Evolutionary conservation across 805 yeast species (phyloP), one percentile per base, ranked within the genome.

Genomic region (Nakazawaea sp.): DNA sequence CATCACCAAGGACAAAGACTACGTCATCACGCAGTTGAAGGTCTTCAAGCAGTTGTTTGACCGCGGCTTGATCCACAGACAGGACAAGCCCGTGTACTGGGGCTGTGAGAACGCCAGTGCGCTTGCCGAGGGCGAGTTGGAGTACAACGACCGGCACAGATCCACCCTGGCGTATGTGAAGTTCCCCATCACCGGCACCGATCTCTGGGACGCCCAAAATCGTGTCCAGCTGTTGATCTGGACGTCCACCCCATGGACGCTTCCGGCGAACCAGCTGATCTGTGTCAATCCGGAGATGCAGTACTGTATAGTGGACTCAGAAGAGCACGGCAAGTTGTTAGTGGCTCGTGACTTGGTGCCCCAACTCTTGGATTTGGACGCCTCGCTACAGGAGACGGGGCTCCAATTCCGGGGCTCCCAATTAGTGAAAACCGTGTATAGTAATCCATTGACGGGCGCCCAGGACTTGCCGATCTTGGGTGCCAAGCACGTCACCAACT

Each of bases 231-330:
- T 67, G 5, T 51, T 84, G 43, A 86, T 92, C 40, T 92, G 99
- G 99, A 92, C 99, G 0, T 89, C 96, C 1, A 92, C 98, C 1
- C 97, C 98, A 0, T 92, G 99, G 99, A 92, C 99, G 0, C 66
- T 92, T 23, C 84, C 86, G 4, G 80, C 96, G 0, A 92, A 92
- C 52, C 68, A 71, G 44, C 97, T 97, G 0, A 75, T 92, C 30
- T 80, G 92, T 31, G 68, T 82, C 29, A 77, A 86, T 49, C 58
- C 72, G 19, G 58, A 66, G 1, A 61, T 84, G 38, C 52, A 56
- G 0, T 92, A 92, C 53, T 1, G 45, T 82, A 10, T 55, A 75
- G 4, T 48, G 53, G 23, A 44, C 55, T 47, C 58, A 1, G 43
- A 40, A 0, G 43, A 48, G 1, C 54, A 56, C 11, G 82, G 35